phyloP scores from a whole-genome alignment of 176 grass and related monocot genomes.

The Bonia amplexicaulis region DNA sequence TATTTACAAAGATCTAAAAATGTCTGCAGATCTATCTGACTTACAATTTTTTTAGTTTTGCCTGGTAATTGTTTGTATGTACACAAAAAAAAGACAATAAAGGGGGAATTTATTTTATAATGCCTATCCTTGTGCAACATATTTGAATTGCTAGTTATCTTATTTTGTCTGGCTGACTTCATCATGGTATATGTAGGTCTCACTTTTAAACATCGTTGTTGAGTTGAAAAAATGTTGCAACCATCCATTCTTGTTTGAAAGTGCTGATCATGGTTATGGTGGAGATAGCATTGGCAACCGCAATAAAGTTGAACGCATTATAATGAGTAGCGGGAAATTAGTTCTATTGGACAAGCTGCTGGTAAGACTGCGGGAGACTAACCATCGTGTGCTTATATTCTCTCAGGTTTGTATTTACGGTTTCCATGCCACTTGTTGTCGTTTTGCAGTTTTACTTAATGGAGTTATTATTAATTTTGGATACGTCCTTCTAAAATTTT shows the following conservation, averaged over 20 bases:
- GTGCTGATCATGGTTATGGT: constrained; percentile 98
- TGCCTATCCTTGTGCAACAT: background rate
- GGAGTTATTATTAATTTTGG: background rate
- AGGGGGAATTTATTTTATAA: background rate
- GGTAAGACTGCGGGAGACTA: constrained; percentile 84
- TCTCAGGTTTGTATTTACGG: constrained; percentile 65
- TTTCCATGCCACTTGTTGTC: constrained; percentile 2
- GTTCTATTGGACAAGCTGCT: constrained; percentile 93
- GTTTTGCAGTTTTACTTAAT: background rate
- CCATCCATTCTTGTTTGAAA: constrained; percentile 99
- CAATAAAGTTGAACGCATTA: constrained; percentile 96
- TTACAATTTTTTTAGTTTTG: background rate
- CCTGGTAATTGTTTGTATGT: background rate
- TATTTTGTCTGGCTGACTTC: constrained; percentile 21
- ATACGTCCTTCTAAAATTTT: background rate
- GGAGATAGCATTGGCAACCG: constrained; percentile 80
- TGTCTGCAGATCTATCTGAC: background rate
- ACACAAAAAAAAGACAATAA: background rate
- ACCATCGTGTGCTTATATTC: constrained; percentile 96
- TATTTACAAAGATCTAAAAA: background rate
- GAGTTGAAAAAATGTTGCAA: constrained; percentile 99
- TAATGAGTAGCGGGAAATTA: constrained; percentile 95
- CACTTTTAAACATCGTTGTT: constrained; percentile 95
- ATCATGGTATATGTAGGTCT: constrained; percentile 58
- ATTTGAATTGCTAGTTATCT: background rate